Base-by-base conservation (phyloP, 2,329 filamentous ascomycete genomes). In the Mycogone perniciosa region DNA sequence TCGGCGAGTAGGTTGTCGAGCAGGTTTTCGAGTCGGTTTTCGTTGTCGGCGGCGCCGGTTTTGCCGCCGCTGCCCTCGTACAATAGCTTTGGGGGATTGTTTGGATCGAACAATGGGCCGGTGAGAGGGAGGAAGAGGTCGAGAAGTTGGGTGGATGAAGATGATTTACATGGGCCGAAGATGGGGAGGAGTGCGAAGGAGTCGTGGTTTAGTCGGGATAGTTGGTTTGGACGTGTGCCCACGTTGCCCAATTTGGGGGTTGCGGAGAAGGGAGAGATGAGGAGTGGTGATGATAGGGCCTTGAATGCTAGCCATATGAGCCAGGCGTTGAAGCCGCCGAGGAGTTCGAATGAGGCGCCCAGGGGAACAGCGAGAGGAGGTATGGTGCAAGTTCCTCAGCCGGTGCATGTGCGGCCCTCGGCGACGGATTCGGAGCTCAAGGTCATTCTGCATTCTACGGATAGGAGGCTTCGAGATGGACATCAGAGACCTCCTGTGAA, bases 381-480 rank as follows among this genome's bases (percentile, higher is more conserved):
- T 4, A 50, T 51, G 31, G 39, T 50, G 8, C 43, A 52, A 6
- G 26, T 39, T 27, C 53, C 52, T 6, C 56, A 54, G 5, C 56
- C 54, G 43, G 54, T 57, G 5, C 59, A 57, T 31, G 45, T 62
- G 8, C 54, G 59, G 31, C 55, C 56, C 2, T 62, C 60, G 3
- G 57, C 55, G 20, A 64, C 76, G 0, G 77, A 80, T 55, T 69
- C 71, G 8, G 76, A 76, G 1, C 60, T 82, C 29, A 67, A 71
- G 1, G 67, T 75, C 53, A 81, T 82, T 30, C 64, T 82, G 31
- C 69, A 69, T 40, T 76, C 70, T 33, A 82, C 78, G 1, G 79
- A 80, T 29, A 67, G 74, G 64, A 67, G 77, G 7, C 67, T 81
- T 10, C 66, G 71, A 20, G 68, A 73, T 4, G 71, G 71, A 4